Percentiles rank a stretch among this genome's conserved stretches.
Evolutionary conservation across 2,329 filamentous ascomycete species (phyloP).

Genomic region (Escovopsis weberi): DNA sequence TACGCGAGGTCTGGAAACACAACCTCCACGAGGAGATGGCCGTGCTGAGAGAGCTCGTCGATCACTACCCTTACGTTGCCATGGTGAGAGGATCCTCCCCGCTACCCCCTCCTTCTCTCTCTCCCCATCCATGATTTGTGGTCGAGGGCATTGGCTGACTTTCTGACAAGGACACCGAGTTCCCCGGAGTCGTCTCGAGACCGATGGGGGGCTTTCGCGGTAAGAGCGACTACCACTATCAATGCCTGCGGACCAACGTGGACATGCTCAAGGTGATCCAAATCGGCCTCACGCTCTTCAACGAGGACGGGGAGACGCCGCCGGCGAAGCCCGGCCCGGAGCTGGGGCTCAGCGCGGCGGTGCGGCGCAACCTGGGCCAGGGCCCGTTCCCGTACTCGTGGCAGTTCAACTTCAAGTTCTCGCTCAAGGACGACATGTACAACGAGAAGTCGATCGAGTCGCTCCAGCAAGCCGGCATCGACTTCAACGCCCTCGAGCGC

Average conservation of each 20-base stretch:
- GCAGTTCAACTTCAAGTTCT: constrained; percentile 99
- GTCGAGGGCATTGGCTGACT: constrained; percentile 2
- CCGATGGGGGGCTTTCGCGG: constrained; percentile 90
- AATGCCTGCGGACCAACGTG: constrained; percentile 92
- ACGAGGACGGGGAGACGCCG: constrained; percentile 74
- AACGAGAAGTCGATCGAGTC: constrained; percentile 90
- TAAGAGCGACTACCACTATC: constrained; percentile 97
- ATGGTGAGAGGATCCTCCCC: constrained; percentile 52
- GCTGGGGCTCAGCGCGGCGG: constrained; percentile 20
- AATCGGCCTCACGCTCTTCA: constrained; percentile 87
- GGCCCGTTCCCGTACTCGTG: constrained; percentile 70
- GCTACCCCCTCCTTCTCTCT: background rate
- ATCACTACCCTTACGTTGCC: constrained; percentile 88
- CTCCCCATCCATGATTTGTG: background rate
- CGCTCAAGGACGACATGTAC: constrained; percentile 92
- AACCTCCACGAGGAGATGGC: constrained; percentile 89
- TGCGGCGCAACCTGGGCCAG: constrained; percentile 25
- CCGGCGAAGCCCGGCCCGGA: constrained; percentile 49
- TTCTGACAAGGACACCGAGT: constrained; percentile 70
- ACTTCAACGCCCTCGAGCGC: constrained; percentile 70
- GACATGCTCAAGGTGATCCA: constrained; percentile 97
- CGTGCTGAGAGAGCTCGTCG: constrained; percentile 64
- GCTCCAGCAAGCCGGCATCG: constrained; percentile 79
- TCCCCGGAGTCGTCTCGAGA: constrained; percentile 90
- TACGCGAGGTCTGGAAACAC: constrained; percentile 91